Base-by-base conservation (phyloP, 192 early-diverging fungal genomes). In the Helicostylum pulchrum region DNA sequence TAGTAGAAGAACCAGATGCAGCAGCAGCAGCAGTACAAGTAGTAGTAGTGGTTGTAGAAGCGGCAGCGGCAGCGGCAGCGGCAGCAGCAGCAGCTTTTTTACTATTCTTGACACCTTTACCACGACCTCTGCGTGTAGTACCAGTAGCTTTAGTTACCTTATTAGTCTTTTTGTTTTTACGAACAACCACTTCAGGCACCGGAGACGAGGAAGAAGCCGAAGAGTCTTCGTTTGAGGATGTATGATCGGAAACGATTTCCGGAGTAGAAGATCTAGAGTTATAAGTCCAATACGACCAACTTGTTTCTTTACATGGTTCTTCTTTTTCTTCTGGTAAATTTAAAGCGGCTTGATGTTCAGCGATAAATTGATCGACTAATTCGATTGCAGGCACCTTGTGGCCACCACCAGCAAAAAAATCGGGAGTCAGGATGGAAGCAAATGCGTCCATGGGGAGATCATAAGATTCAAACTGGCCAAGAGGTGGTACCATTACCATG, bases 321-420 rank as follows among this genome's bases (percentile, higher is more conserved):
- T 15, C 14, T 17, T 59, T n/a, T 6, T 59, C 39, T 45, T 59
- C 57, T 7, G 57, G 57, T 6, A n/a, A 19, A 59, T 59, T 43
- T 23, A 64, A 44, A 42, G 39, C 51, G 11, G 62, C 39, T 53
- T 64, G 36, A 26, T 64, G 62, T 23, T 64, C 50, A 30, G 62
- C 62, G 53, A 64, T 64, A 44, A 64, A 64, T 14, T 64, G 49
- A 43, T 64, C 62, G n/a, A 64, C 51, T 21, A 59, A 45, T 19
- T 59, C 57, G 17, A 59, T 59, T 11, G 32, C 57, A 26, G 57
- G 57, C 4, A 21, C 39, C 8, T 59, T 14, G 21, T 59, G 20
- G 5, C 12, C 36, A 39, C 36, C 20, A 36, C 12, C 36, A 39
- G 17, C 20, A 36, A 30, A 14, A 23, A 45, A 15, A 59, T 26